Conservation (phyloP, 805 yeast genomes). For the Saccharomycopsis malanga region DNA sequence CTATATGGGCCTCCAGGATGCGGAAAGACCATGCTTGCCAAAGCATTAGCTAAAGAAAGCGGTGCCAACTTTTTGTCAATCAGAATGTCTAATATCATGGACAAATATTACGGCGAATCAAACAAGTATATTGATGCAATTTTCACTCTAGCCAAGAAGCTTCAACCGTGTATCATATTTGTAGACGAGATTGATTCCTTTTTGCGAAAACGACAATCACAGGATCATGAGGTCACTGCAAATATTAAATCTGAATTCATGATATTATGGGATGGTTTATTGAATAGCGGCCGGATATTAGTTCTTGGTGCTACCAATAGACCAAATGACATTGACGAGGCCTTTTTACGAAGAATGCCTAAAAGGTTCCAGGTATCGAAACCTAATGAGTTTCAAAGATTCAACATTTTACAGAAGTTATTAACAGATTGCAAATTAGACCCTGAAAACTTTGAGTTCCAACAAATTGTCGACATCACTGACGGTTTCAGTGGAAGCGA, state of each 20-base stretch:
- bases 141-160: conserved; percentile 79
- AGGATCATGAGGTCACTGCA: conserved; percentile 93
- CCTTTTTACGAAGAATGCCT: conserved; percentile 89
- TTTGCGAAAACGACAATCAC: conserved; percentile 72
- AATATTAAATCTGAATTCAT: conserved; percentile 93
- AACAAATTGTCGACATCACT: conserved; percentile 53
- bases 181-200: conserved; percentile 96
- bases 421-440: conserved; percentile 61
- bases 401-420: conserved; percentile 60
- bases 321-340: conserved; percentile 84
- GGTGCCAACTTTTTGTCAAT: conserved; percentile 88
- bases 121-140: conserved; percentile 91
- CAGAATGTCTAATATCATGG: conserved; percentile 90
- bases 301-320: conserved; percentile 95
- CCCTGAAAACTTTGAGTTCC: conserved; percentile 46
- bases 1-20: conserved; percentile 97
- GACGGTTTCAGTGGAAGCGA: conserved; percentile 87
- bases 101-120: conserved; percentile 96
- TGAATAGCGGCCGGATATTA: conserved; percentile 69
- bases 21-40: conserved; percentile 96
- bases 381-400: conserved; percentile 64
- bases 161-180: conserved; percentile 91
- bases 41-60: conserved; percentile 87
- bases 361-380: conserved; percentile 74
- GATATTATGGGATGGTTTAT: conserved; percentile 95